Base-by-base conservation (phyloP, 176 grass and related monocot species). In the Eleusine indica region DNA sequence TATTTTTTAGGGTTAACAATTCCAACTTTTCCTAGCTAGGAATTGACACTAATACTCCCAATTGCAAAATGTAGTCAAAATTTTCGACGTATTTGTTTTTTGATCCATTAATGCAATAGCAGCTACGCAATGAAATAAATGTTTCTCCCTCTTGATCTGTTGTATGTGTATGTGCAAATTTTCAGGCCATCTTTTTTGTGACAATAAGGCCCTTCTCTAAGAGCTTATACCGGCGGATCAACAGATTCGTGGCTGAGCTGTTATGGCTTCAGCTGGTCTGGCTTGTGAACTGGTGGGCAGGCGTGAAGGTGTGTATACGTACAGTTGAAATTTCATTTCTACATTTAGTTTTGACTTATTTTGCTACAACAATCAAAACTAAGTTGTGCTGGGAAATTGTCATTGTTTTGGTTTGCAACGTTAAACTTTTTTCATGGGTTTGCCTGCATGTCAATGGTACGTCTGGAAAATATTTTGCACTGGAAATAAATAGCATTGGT, bases 211-310 rank as follows among this genome's bases (percentile, higher is more conserved):
- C 96, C 29, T 73, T 98, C 19, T 93, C 89, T 4, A 94, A 92
- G 82, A 94, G 49, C 75, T 30, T 90, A 2, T 97, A 94, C 75
- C 89, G 84, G 73, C 83, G 78, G 74, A 95, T 89, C 72, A 98
- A 91, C 84, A 80, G 88, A 47, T 85, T 93, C 44, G 35, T 93
- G 83, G 87, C 90, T 13, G 93, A 96, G 87, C 83, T 98, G 39
- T 61, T 98, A 42, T 98, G 96, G 96, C 82, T 98, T 58, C 89
- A 98, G 83, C 87, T 98, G 70, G 83, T 98, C 72, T 98, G 96
- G 96, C 87, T 98, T 74, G 91, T 96, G 41, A 93, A 98, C 81
- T 98, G 96, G 96, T 98, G 96, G 96, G 96, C 91, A 77, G 93
- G 93, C 14, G 89, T 95, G 71, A 95, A 93, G 96, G 96, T 96